Evolutionary conservation across 2,329 filamentous ascomycete species (phyloP).

Genomic region (Clarireedia paspali): DNA sequence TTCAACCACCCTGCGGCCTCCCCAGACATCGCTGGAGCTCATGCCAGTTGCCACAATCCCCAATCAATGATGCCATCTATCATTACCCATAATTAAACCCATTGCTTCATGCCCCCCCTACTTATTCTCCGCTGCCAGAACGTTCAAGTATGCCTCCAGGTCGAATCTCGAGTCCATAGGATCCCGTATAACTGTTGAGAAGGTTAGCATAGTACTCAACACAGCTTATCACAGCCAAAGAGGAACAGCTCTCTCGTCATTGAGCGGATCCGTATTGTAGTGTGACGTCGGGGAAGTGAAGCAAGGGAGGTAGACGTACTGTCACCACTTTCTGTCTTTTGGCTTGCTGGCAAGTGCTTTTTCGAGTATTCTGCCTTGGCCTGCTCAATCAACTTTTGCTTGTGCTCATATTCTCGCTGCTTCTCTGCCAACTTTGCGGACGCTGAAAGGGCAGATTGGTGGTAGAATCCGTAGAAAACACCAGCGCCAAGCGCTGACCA

Average conservation of each 20-base stretch:
- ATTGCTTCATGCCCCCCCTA: constrained; percentile 15
- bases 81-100: constrained; percentile 23
- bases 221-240: background rate
- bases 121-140: constrained; percentile 42
- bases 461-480: constrained; percentile 91
- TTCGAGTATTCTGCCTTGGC: constrained; percentile 87
- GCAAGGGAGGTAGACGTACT: constrained; percentile 25
- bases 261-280: background rate
- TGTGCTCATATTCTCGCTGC: constrained; percentile 81
- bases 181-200: constrained; percentile 58
- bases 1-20: constrained; percentile 12
- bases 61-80: constrained; percentile 20
- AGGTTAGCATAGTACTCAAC: background rate
- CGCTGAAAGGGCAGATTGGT: constrained; percentile 75
- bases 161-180: constrained; percentile 86
- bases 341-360: constrained; percentile 53
- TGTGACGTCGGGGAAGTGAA: background rate
- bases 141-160: constrained; percentile 73
- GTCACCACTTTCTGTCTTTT: constrained; percentile 30
- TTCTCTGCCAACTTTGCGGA: constrained; percentile 62
- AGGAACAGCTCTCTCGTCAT: no score
- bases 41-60: constrained; percentile 11
- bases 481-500: constrained; percentile 90
- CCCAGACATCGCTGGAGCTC: constrained; percentile 18
- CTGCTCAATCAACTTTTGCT: constrained; percentile 84